phyloP scores from a whole-genome alignment of 306 rosid species.

The Trichosanthes cucumerina region DNA sequence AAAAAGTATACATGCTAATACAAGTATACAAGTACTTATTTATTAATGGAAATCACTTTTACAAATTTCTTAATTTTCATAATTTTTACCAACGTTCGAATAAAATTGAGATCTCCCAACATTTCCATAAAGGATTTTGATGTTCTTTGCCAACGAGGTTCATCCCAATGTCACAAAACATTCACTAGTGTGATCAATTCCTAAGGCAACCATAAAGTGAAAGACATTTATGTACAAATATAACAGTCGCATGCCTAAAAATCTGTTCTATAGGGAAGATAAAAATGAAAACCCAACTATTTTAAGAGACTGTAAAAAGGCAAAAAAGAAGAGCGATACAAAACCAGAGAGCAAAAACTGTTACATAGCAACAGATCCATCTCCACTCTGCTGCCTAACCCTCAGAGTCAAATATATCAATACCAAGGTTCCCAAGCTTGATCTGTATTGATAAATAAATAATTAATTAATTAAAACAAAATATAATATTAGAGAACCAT shows the following conservation, averaged over 20 bases:
- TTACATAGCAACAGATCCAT: constrained; percentile 32
- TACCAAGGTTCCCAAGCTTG: constrained; percentile 82
- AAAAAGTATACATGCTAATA: too few relatives aligned
- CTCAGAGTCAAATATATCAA: constrained; percentile 77
- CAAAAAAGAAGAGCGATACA: background rate
- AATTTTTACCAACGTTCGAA: background rate
- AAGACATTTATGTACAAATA: constrained; percentile 2
- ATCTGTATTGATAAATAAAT: constrained; percentile 32
- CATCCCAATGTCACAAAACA: background rate
- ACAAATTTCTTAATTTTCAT: background rate
- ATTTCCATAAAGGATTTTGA: background rate
- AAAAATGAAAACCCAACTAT: background rate
- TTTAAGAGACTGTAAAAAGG: background rate
- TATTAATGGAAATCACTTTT: background rate
- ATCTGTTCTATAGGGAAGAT: background rate
- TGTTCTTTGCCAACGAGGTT: background rate
- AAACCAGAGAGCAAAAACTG: background rate
- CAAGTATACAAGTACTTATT: too few relatives aligned
- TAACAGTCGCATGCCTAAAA: background rate
- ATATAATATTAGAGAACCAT: background rate
- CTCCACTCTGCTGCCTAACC: constrained; percentile 35
- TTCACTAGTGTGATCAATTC: background rate
- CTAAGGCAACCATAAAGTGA: background rate
- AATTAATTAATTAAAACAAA: background rate
- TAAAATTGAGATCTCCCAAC: background rate